Evolutionary conservation across 305 asterid species (phyloP), one percentile per base, ranked within the genome.

Genomic region (Plantago lanceolata): DNA sequence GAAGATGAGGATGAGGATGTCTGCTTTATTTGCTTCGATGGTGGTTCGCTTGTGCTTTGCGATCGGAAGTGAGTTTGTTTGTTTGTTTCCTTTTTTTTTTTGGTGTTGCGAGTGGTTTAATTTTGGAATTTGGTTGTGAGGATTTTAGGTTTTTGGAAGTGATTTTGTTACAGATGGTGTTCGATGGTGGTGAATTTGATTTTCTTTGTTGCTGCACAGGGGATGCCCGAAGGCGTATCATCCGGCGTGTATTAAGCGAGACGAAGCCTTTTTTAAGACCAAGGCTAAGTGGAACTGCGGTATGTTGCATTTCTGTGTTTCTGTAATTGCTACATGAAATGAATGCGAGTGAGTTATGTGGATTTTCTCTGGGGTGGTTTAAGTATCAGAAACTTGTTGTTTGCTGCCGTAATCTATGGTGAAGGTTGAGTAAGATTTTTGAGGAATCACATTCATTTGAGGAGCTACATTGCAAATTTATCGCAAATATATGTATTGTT

Each of bases 191-290:
- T 59, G 63, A 21, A 51, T n/a, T 66, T 64, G 52, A 16, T 57
- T 71, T 15, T 54, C 28, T 65, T 59, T 77, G 54, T 65, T 61
- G 53, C 53, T 75, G 69, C 49, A 19, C 40, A 88, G 95, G 96
- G 89, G 92, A 21, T 88, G 96, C 66, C 96, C 96, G 0, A 88
- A 86, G 80, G 96, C 96, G 0, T 88, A 88, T 62, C 96, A 88
- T 75, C 85, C 92, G 11, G 79, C 88, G 14, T 88, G 96, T 64
- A 75, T 88, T 49, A 88, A 88, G 75, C 78, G 96, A 29, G 95
- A 88, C 12, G 90, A 86, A 68, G 85, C 77, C 2, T 88, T 84
- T 81, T 88, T 88, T 47, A 57, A 68, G 57, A 73, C 88, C 9
- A 84, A 78, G 56, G 84, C 95, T 14, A 88, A 79, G 73, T 88